Base-by-base conservation (phyloP, 169 alveolate species). In the Amoebophrya sp. region DNA sequence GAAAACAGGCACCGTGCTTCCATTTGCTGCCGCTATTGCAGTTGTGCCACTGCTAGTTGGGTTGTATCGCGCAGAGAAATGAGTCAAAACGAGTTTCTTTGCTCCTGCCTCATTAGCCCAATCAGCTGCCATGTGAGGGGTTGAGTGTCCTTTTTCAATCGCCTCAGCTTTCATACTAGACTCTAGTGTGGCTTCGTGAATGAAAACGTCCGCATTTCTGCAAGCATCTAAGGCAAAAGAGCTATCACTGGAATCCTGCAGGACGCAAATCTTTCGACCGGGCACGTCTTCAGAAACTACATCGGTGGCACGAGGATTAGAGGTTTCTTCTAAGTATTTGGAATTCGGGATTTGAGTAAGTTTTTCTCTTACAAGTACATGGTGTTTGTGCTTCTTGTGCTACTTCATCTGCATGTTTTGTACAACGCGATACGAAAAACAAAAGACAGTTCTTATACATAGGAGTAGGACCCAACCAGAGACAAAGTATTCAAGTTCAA, bases 121-220 rank as follows among this genome's bases (percentile, higher is more conserved):
- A 54, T 89, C 77, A 40, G 77, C 91, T 1, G 91, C 91, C 91
- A 89, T 89, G 14, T 41, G 39, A 0, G 91, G 77, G 40, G 91
- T 89, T 0, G 91, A 89, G n/a, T 89, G 91, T 1, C 91, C 91
- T 41, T 40, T 40, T 0, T 89, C 91, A 23, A 89, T 40, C 18
- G 55, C 41, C 53, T 89, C 41, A 23, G 39, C 91, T 40, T 76
- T n/a, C 91, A 89, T 89, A 1, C 18, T 38, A 18, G 39, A 54
- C 3, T 89, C 77, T 12, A 40, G 41, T 0, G 91, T 89, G 55
- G 77, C 40, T 54, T 89, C 91, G 91, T 89, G 91, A 2, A 89
- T 89, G 33, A 89, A 54, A 23, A 89, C 39, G 1, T 89, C 91
- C 2, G 91, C 77, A 40, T 40, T n/a, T 38, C 41, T 18, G 0